Evolutionary conservation across 164 flowering plant genomes (phyloP), one percentile per base, ranked within the genome.

Genomic region (Dillenia turbinata): DNA sequence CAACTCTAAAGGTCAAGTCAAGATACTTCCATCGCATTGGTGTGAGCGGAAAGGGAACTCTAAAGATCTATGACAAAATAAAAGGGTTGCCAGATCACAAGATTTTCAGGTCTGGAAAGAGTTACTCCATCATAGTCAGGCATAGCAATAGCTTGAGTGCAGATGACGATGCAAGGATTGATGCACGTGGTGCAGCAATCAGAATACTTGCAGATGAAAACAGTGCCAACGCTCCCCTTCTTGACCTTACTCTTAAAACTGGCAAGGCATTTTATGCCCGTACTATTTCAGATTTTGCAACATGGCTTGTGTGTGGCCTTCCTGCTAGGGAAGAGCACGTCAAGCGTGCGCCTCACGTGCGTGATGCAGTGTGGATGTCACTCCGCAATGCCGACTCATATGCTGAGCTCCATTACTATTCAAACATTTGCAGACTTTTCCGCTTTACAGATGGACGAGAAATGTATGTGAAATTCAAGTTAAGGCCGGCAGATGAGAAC

Each of bases 151-250:
- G 95, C 74, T 67, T 88, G 74, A 84, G 88, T 61, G 82, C 88
- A 5, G 89, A 86, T 68, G 91, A 88, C 66, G 95, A 88, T 77
- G 95, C 95, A 44, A 78, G 89, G 69, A 70, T 86, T n/a, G 95
- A 86, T 66, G 88, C 91, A 0, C 85, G 95, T 2, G 89, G 95
- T 9, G 91, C 89, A 50, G 82, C 90, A 15, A 8, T 88, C 16
- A 79, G 86, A 58, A 84, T 85, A 54, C 75, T 85, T 44, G 54
- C 81, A 60, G 81, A 74, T 24, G 71, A 69, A 9, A 50, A 44
- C 9, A 70, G 24, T 17, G 44, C 12, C 15, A 49, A 54, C 12
- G 26, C 75, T 2, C 64, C 90, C 0, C 68, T 88, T 47, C 78
- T 88, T 57, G 94, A 84, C 62, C 68, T 88, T 70, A 85, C 91